Base-by-base conservation (phyloP, 805 yeast species). In the Pichia californica region DNA sequence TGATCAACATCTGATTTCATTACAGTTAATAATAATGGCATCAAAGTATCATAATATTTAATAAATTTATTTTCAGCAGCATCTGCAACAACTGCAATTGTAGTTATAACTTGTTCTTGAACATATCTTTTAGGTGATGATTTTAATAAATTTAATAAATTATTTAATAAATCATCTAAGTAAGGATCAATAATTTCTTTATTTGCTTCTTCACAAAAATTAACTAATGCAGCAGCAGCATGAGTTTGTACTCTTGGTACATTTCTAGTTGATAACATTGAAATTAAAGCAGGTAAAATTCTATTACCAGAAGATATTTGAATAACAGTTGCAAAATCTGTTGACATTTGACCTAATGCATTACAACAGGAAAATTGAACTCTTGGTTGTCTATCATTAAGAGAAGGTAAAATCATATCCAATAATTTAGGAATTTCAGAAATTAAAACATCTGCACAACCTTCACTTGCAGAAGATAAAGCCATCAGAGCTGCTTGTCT, bases 401-500 rank as follows among this genome's bases (percentile, higher is more conserved):
- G 70, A n/a, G 83, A 70, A 4, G 98, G 97, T 53, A 88, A 61
- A 28, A 93, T 81, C 78, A 91, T 73, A 54, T 86, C 94, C 52
- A 93, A 68, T 36, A 93, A 78, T 56, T 77, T 79, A 47, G 88
- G 85, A 38, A 88, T 83, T 59, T 88, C 96, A 27, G 76, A 69
- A 38, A 86, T 83, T 64, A 93, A 72, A 13, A 84, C 88, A 52
- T 89, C 97, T 38, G 87, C 74, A 66, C 98, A 91, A 40, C 99
- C 99, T 68, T 93, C 99, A 31, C 97, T 97, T 19, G 95, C 96
- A 5, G 96, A 81, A 0, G 97, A 88, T 23, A 93, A 69, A 0
- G 97, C 97, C 98, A 93, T 93, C 44, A 93, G 68, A 2, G 97
- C 95, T 20, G 96, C 99, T 61, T 89, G 96, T 49, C 96, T 82